These are phyloP conservation scores for Candida nemodendra DNA, from an alignment of 805 yeast species.

Conservation along the genomic window DNA sequence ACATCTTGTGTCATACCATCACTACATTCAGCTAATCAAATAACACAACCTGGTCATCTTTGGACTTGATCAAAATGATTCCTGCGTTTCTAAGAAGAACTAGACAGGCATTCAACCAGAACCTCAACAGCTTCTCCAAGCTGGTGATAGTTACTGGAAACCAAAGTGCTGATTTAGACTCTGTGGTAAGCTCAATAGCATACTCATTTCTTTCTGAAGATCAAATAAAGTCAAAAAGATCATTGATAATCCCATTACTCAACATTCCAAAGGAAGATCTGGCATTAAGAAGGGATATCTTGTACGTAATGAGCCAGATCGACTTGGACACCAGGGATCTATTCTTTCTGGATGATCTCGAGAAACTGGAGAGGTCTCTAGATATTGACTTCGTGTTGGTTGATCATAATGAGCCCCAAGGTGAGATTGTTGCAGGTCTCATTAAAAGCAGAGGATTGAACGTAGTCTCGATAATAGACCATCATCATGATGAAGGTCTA, in stretches of 20 bases:
- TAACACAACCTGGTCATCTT: neutral
- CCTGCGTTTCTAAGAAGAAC: slow-evolving; percentile 4
- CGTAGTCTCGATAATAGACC: slow-evolving; percentile 74
- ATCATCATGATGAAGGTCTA: slow-evolving; percentile 71
- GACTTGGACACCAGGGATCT: slow-evolving; percentile 49
- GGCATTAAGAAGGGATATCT: slow-evolving; percentile 67
- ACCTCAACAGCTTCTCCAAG: slow-evolving; percentile 1
- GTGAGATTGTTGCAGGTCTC: slow-evolving; percentile 36
- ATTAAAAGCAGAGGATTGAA: slow-evolving; percentile 26
- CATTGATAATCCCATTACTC: slow-evolving; percentile 60
- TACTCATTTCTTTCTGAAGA: slow-evolving; percentile 58
- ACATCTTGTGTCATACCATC: too few relatives aligned
- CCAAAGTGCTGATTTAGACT: slow-evolving; percentile 87
- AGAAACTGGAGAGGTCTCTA: slow-evolving; percentile 10
- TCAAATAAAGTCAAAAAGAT: slow-evolving; percentile 21
- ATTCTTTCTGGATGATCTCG: slow-evolving; percentile 67
- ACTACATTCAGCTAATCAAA: too few relatives aligned
- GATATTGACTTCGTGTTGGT: slow-evolving; percentile 57
- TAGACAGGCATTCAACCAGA: slow-evolving; percentile 3
- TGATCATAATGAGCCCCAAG: slow-evolving; percentile 77
- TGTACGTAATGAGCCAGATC: slow-evolving; percentile 46
- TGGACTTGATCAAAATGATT: neutral
- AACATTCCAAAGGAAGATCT: slow-evolving; percentile 71
- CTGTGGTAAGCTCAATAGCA: slow-evolving; percentile 72
- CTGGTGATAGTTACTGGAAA: slow-evolving; percentile 66